Evolutionary conservation across 106 monocot genomes (phyloP), one percentile per base, ranked within the genome.

Genomic region (Dioscorea dumetorum): DNA sequence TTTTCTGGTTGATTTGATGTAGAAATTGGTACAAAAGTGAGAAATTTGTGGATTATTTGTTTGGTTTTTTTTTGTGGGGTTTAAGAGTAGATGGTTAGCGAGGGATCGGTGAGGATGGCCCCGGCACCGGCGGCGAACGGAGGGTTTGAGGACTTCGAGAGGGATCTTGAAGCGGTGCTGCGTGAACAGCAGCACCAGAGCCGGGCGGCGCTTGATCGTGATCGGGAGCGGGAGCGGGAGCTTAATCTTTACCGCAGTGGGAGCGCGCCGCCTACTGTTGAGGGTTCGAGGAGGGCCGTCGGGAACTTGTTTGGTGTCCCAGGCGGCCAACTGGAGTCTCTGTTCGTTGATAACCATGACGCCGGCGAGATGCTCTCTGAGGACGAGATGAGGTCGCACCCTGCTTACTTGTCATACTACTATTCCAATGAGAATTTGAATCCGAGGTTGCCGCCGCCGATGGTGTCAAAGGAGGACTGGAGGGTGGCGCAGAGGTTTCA

Each of bases 391-490:
- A 68, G 76, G 21, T 54, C 82, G 15, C 71, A 85, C 72, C 90
- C 90, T 18, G 80, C 68, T 1, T 90, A 90, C 59, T 60, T 76
- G 5, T 76, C 78, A 9, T 85, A 90, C 63, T 90, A 90, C 66
- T 90, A 85, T 76, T 72, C 82, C 8, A 60, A 82, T 51, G 89
- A 68, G 12, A 90, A 85, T 58, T 66, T 85, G 16, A 85, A 85
- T 69, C 90, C 85, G 4, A 33, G 85, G 48, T 49, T 90, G 14
- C 90, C 90, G 8, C 90, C 90, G 28, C 85, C 90, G 19, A 72
- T 85, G 35, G 72, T 90, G 5, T 90, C 90, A 17, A 85, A 83
- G 60, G 90, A 90, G 79, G 90, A 85, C 62, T 80, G 85, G 85
- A 49, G 82, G 61, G 78, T 79, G n/a, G 77, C 82, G 0, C 76